Evolutionary conservation across 148 eudicot species (phyloP).

Genomic region (Vaccinium macrocarpon): DNA sequence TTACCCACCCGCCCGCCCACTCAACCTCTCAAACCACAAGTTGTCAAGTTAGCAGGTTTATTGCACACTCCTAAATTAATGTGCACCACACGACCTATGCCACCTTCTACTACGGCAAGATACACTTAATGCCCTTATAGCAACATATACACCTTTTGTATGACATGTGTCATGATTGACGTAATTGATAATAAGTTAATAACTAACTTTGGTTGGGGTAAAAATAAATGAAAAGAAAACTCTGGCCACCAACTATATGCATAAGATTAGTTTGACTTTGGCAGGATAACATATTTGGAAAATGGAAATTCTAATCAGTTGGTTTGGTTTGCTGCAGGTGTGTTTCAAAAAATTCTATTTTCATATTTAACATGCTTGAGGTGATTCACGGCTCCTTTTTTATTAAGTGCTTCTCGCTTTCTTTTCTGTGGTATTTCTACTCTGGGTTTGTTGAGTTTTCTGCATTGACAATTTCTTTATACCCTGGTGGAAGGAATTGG

Average conservation of each 20-base stretch:
- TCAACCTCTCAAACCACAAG: neutral
- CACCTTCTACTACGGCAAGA: neutral
- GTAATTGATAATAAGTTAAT: neutral
- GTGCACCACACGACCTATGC: too few relatives aligned
- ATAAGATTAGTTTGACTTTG: neutral
- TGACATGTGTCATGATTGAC: neutral
- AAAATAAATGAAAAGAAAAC: neutral
- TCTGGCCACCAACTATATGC: neutral
- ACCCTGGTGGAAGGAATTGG: neutral
- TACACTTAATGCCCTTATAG: neutral
- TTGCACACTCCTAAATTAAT: neutral
- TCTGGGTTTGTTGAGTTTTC: neutral
- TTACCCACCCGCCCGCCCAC: neutral
- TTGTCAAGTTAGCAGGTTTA: neutral
- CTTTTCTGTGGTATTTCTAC: neutral
- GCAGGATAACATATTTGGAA: neutral
- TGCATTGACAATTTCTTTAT: neutral
- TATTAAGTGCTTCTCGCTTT: neutral
- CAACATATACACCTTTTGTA: neutral
- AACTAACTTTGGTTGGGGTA: neutral
- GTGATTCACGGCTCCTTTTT: conserved; percentile 30
- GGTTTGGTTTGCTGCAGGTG: conserved; percentile 58
- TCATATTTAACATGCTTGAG: conserved; percentile 91
- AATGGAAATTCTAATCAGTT: conserved; percentile 19
- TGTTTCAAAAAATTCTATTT: conserved; percentile 69